Conservation (phyloP, 2,329 filamentous ascomycete species). For the Pleurostoma richardsiae region DNA sequence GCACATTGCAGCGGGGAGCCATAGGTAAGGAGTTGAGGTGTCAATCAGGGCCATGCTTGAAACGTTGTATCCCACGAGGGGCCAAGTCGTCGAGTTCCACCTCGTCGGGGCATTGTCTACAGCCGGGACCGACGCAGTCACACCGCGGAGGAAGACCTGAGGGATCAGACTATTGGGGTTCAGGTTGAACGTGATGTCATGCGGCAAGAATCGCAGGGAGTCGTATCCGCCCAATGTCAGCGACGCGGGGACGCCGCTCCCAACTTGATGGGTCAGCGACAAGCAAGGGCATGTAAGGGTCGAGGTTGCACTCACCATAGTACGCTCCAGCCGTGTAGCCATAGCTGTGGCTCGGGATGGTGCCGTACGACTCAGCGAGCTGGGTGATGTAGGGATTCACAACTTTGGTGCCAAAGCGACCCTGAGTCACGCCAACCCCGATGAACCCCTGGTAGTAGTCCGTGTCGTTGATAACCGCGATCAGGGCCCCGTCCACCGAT, state of each 20-base stretch:
- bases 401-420: conserved; percentile 43
- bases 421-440: conserved; percentile 50
- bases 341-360: conserved; percentile 68
- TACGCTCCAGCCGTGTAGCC: conserved; percentile 72
- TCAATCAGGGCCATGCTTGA: conserved; percentile 53
- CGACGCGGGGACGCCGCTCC: conserved; percentile 37
- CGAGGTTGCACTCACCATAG: conserved; percentile 49
- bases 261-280: too few species aligned
- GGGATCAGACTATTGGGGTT: conserved; percentile 50
- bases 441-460: conserved; percentile 49
- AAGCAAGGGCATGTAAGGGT: too few species aligned
- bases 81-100: conserved; percentile 32
- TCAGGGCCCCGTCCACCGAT: conserved; percentile 37
- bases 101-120: conserved; percentile 21
- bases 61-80: conserved; percentile 39
- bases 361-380: conserved; percentile 52
- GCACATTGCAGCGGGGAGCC: conserved; percentile 57
- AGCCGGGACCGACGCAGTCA: conserved; percentile 33
- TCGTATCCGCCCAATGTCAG: conserved; percentile 70
- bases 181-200: conserved; percentile 56
- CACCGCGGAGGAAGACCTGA: conserved; percentile 55
- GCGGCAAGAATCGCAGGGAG: conserved; percentile 52
- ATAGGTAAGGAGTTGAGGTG: conserved; percentile 59
- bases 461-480: conserved; percentile 51
- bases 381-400: conserved; percentile 48